Evolutionary conservation across 345 rosid species (phyloP), one percentile per base, ranked within the genome.

Genomic region (Psidium friedrichsthalianum): DNA sequence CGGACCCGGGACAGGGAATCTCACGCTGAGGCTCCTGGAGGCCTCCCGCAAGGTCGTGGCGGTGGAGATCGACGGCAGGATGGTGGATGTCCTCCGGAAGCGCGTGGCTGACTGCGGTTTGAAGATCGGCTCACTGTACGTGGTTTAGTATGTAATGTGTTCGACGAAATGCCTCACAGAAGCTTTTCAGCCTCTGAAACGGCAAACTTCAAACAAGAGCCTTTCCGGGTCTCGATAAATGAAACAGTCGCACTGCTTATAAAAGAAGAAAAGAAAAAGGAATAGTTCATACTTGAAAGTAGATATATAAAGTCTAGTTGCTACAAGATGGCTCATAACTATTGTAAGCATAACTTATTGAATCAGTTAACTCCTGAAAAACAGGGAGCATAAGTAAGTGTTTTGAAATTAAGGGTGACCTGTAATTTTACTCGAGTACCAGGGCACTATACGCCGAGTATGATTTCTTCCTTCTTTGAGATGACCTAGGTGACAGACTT

Each of bases 1-100:
- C 32, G 98, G 98, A 82, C 98, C 98, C 15, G 98, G 98, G 6
- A 96, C 98, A 6, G 98, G 98, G 52, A 97, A 96, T 82, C 98
- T 96, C 88, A 97, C 98, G 15, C 90, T 95, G 84, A 95, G 91
- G 91, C 98, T 97, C 52, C 93, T 93, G 21, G 87, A 94, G 83
- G 93, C 88, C 47, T 91, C 95, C 78, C 85, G 87, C 3, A 91
- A 85, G 86, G 98, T 97, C 74, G 89, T 91, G 56, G 96, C 98
- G 10, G 84, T 97, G 21, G 98, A 97, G 90, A 49, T 96, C 13
- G 98, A 97, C 84, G 83, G 86, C 32, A 93, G 98, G 80, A 97
- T 97, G 99, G 98, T 94, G 13, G 96, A 92, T 74, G 61, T 88
- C 84, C 96, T 97, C 53, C 85, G 85, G 55, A 90, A 87, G 88